Percentiles rank a stretch among this genome's conserved stretches.
These are phyloP conservation scores for Brasilioporus rufonigricans DNA, from an alignment of 768 basidiomycete species.

Conservation along the genomic window DNA sequence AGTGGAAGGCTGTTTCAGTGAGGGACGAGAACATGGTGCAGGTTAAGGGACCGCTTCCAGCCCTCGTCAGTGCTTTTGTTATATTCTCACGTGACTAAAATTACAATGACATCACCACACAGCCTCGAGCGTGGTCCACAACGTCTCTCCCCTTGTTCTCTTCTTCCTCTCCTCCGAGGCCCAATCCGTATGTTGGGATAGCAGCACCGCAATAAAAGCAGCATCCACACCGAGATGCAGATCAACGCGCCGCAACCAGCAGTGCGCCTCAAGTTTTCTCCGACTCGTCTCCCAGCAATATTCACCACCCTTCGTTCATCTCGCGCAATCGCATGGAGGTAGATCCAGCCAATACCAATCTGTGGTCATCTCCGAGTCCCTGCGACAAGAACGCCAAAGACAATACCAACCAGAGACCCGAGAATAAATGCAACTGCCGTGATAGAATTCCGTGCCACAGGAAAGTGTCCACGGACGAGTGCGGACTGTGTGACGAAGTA, in stretches of 20 bases:
- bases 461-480: conserved; percentile 50
- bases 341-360: not conserved
- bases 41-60: not conserved
- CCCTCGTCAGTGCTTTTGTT: not conserved
- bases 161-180: not conserved
- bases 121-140: too few species aligned
- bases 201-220: not conserved
- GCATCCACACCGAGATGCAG: not conserved
- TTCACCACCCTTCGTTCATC: not conserved
- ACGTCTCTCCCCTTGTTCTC: not conserved
- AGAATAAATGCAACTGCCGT: conserved; percentile 42
- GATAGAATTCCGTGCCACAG: conserved; percentile 47
- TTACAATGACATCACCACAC: conserved; percentile 9
- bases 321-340: not conserved
- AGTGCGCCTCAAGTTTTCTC: not conserved
- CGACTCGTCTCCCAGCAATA: not conserved
- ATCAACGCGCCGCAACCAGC: not conserved
- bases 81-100: conserved; percentile 13
- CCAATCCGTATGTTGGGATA: not conserved
- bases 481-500: conserved; percentile 54
- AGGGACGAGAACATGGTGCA: conserved; percentile 13
- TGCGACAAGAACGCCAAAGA: conserved; percentile 43
- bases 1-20: conserved; percentile 9
- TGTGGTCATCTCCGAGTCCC: conserved; percentile 12
- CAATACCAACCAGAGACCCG: conserved; percentile 39